Evolutionary conservation across 495 filamentous ascomycete genomes (phyloP), one percentile per base, ranked within the genome.

Genomic region (Podospora tetraspora): DNA sequence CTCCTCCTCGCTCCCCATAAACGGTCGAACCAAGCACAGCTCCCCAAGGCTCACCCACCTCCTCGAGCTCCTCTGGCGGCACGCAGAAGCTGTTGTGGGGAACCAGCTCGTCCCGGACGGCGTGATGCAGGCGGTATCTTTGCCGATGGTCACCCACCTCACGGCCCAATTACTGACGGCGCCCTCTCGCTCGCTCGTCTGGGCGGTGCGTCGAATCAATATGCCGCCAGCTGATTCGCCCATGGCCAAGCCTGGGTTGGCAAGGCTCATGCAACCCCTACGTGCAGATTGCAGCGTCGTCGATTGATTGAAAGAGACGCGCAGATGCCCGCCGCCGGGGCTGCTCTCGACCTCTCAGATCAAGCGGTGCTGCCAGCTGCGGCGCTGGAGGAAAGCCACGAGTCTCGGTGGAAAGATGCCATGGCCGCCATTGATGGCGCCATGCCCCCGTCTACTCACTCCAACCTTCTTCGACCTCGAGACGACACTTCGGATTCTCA

Each of bases 181-280:
- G 61, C 69, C 67, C 64, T 69, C 71, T 66, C 61, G 68, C 63
- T 29, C 30, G 37, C 66, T 24, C 43, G 59, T 64, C 58, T 69
- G 64, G 64, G 67, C 65, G 64, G 57, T 69, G 52, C 65, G 64
- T 56, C 52, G 62, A 68, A 63, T 64, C 63, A 72, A 58, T 70
- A 61, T 68, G 59, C 68, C 69, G 69, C 71, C 72, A 74, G 72
- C 73, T 75, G 73, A 75, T 77, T 77, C 73, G 72, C 57, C 61
- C 64, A 16, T 43, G 60, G 58, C 16, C 70, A 63, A 37, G 37
- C 66, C 58, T 73, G 63, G 63, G 23, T 69, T 72, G 56, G 67
- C 71, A 69, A 70, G 71, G 73, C 72, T 68, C 70, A 72, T 74
- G 70, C 68, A 66, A 70, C 72, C 69, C 67, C 66, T 70, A 70